phyloP scores from a whole-genome alignment of 192 early-diverging fungal genomes.

The Backusella westeae region DNA sequence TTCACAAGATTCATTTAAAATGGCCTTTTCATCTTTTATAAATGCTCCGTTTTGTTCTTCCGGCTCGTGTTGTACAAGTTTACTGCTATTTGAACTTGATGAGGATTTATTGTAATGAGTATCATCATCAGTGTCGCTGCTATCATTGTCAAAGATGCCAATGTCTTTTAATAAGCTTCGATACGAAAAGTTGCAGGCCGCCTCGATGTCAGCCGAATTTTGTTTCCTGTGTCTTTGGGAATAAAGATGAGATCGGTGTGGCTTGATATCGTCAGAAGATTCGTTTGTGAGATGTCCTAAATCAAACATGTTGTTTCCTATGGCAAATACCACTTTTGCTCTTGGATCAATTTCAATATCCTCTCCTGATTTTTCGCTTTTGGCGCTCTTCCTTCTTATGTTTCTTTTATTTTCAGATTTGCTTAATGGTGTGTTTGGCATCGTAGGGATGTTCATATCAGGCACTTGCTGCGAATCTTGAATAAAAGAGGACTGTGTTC shows the following conservation, averaged over 20 bases:
- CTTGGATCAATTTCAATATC: slow-evolving; percentile 35
- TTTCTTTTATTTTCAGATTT: background rate
- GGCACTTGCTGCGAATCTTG: background rate
- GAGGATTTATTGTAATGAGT: background rate
- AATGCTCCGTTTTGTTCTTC: background rate
- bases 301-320: slow-evolving; percentile 44
- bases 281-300: slow-evolving; percentile 14
- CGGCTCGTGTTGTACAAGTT: background rate
- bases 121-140: background rate
- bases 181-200: background rate
- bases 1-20: slow-evolving; percentile 1
- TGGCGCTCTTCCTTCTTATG: background rate
- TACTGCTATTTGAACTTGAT: background rate
- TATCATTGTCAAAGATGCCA: background rate
- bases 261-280: background rate
- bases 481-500: background rate
- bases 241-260: slow-evolving; percentile 9
- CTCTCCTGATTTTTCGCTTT: slow-evolving; percentile 4
- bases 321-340: slow-evolving; percentile 36
- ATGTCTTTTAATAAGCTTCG: slow-evolving; percentile 12
- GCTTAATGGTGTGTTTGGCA: background rate
- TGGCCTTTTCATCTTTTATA: slow-evolving; percentile 5
- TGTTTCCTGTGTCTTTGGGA: slow-evolving; percentile 10
- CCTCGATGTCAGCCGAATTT: slow-evolving; percentile 7
- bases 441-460: background rate